Evolutionary conservation across 805 yeast genomes (phyloP).

Genomic region (Tetrapisispora nanseiensis): DNA sequence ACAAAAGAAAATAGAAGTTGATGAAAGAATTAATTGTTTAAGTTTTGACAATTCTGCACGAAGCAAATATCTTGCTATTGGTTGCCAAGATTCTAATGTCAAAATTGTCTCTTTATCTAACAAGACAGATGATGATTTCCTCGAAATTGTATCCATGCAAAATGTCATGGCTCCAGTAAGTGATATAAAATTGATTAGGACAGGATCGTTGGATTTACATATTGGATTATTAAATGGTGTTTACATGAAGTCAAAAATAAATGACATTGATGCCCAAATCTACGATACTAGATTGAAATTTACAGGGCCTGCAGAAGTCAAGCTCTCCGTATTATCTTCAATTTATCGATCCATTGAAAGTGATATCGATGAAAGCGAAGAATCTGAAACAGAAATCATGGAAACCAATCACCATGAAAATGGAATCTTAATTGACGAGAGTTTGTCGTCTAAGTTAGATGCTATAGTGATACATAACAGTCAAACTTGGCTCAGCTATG

Average conservation of each 20-base stretch:
- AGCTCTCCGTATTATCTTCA: constrained; percentile 28
- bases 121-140: constrained; percentile 44
- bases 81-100: constrained; percentile 60
- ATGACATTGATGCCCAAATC: constrained; percentile 48
- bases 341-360: constrained; percentile 23
- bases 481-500: constrained; percentile 29
- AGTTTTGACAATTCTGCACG: constrained; percentile 36
- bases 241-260: constrained; percentile 54
- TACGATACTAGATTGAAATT: constrained; percentile 59
- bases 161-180: constrained; percentile 48
- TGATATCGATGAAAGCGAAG: constrained; percentile 13
- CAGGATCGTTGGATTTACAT: constrained; percentile 38
- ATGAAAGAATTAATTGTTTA: constrained; percentile 42
- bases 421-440: no score
- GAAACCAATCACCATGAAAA: constrained; percentile 5
- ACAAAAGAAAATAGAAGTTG: constrained; percentile 48
- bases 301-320: constrained; percentile 60
- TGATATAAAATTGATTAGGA: constrained; percentile 22
- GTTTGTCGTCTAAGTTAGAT: constrained; percentile 1
- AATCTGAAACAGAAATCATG: constrained; percentile 6
- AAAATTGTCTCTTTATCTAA: constrained; percentile 44
- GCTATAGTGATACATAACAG: constrained; percentile 27
- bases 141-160: constrained; percentile 56
- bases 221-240: constrained; percentile 82
- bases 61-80: constrained; percentile 56